These are phyloP conservation scores for Paracorniculantispora psalliotae DNA, from an alignment of 2,329 filamentous ascomycete genomes.

Conservation along the genomic window DNA sequence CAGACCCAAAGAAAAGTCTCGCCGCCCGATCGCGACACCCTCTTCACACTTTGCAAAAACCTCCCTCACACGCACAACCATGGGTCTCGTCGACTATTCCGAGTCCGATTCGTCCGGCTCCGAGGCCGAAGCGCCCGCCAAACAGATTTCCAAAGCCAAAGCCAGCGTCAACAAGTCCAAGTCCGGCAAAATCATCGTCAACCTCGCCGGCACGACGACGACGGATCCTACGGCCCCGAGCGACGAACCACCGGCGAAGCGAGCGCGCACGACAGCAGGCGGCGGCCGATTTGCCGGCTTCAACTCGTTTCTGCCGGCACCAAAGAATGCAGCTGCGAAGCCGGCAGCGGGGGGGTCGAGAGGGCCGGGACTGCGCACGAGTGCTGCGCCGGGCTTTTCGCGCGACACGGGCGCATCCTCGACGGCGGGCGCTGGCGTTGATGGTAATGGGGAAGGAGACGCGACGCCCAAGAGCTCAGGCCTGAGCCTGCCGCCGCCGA, in stretches of 20 bases:
- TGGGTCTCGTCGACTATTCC: slow-evolving; percentile 80
- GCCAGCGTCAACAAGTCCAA: slow-evolving; percentile 57
- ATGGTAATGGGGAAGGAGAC: slow-evolving; percentile 20
- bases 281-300: slow-evolving; percentile 66
- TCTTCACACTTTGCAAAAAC: neutral
- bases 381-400: slow-evolving; percentile 75
- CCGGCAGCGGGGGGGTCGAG: slow-evolving; percentile 17
- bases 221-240: slow-evolving; percentile 21
- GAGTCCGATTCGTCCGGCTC: slow-evolving; percentile 76
- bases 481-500: slow-evolving; percentile 35
- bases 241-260: slow-evolving; percentile 60
- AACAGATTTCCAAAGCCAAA: slow-evolving; percentile 27
- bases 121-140: slow-evolving; percentile 37
- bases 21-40: neutral
- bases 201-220: slow-evolving; percentile 55
- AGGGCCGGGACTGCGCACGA: slow-evolving; percentile 66
- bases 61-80: slow-evolving; percentile 31
- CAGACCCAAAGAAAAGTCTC: neutral
- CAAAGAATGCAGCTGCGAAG: slow-evolving; percentile 55
- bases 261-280: slow-evolving; percentile 51
- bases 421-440: slow-evolving; percentile 18
- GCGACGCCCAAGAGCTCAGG: slow-evolving; percentile 22
- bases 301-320: slow-evolving; percentile 80
- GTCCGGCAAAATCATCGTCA: slow-evolving; percentile 79
- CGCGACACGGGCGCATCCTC: slow-evolving; percentile 40